Evolutionary conservation across 805 yeast genomes (phyloP).

Genomic region (Kuraishia hungarica): DNA sequence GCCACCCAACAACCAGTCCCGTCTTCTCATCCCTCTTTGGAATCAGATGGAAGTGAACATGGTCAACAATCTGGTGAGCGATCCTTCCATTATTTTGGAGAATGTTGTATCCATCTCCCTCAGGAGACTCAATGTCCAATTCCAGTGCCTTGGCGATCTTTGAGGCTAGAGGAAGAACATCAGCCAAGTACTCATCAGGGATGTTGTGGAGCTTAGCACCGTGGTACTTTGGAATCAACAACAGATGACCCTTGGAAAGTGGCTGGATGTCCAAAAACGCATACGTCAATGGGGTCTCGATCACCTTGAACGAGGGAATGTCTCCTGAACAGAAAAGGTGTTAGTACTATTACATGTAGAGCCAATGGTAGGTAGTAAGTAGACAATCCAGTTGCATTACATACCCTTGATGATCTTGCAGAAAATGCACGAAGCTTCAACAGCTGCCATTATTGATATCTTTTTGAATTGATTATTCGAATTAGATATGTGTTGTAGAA

Average conservation of each 20-base stretch:
- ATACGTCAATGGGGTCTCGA: slow-evolving; percentile 74
- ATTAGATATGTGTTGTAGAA: background rate
- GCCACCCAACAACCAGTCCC: slow-evolving; percentile 92
- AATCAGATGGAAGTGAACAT: slow-evolving; percentile 93
- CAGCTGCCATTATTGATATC: slow-evolving; percentile 17
- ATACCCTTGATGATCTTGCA: slow-evolving; percentile 86
- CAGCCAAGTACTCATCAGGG: slow-evolving; percentile 86
- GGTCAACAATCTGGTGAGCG: slow-evolving; percentile 94
- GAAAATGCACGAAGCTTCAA: slow-evolving; percentile 69
- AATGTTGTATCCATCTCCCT: slow-evolving; percentile 75
- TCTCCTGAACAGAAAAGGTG: slow-evolving; percentile 46
- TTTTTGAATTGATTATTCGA: background rate
- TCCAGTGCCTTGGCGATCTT: slow-evolving; percentile 69
- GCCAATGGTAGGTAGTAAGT: too few species aligned
- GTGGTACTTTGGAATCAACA: slow-evolving; percentile 88
- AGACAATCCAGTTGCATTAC: slow-evolving; percentile 12
- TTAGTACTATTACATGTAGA: background rate
- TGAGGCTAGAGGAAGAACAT: slow-evolving; percentile 82
- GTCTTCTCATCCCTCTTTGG: slow-evolving; percentile 71
- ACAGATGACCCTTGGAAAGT: slow-evolving; percentile 78
- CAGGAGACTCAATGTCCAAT: slow-evolving; percentile 51
- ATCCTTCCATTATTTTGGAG: slow-evolving; percentile 90
- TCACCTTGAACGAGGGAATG: slow-evolving; percentile 84
- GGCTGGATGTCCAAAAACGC: slow-evolving; percentile 95
- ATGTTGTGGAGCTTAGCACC: slow-evolving; percentile 89